Percentiles rank a stretch among this genome's conserved stretches.
phyloP scores from a whole-genome alignment of 2,329 filamentous ascomycete species.

The Aciculosporium take region DNA sequence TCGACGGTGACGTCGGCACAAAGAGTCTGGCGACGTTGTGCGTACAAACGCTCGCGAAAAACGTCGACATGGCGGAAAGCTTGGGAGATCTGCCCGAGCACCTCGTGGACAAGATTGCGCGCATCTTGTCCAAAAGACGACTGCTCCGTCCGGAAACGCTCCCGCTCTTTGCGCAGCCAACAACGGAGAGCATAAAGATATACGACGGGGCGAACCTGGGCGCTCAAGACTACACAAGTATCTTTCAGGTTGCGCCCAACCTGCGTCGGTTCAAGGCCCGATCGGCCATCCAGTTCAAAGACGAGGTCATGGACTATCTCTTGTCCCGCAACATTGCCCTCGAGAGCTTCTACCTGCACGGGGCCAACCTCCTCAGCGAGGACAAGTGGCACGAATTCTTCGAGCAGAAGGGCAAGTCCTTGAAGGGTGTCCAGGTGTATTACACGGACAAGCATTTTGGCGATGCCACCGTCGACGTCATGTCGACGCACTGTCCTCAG shows the following conservation, averaged over 20 bases:
- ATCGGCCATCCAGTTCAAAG: slow-evolving; percentile 86
- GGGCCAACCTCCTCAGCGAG: slow-evolving; percentile 70
- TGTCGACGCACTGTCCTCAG: slow-evolving; percentile 51
- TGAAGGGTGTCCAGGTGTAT: slow-evolving; percentile 62
- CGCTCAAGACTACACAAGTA: slow-evolving; percentile 62
- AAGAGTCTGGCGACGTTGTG: slow-evolving; percentile 54
- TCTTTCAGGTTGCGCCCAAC: slow-evolving; percentile 60
- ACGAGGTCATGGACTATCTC: slow-evolving; percentile 69
- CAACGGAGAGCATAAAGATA: slow-evolving; percentile 35
- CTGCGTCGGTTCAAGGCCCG: slow-evolving; percentile 60
- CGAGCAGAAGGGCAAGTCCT: slow-evolving; percentile 43
- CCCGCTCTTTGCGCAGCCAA: slow-evolving; percentile 40
- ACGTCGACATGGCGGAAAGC: slow-evolving; percentile 47
- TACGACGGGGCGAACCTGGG: slow-evolving; percentile 52
- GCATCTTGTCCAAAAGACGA: slow-evolving; percentile 45
- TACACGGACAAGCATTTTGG: slow-evolving; percentile 73
- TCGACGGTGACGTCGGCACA: slow-evolving; percentile 61
- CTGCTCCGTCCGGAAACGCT: slow-evolving; percentile 40
- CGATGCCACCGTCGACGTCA: slow-evolving; percentile 49
- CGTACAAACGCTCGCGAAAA: slow-evolving; percentile 47
- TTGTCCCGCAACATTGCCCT: slow-evolving; percentile 55
- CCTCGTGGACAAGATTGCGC: slow-evolving; percentile 44
- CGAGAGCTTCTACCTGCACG: slow-evolving; percentile 64
- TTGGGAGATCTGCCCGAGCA: slow-evolving; percentile 43
- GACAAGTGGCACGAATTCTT: slow-evolving; percentile 61